These are phyloP conservation scores for Tetrahymena borealis DNA, from an alignment of 73 alveolate genomes.

Conservation along the genomic window DNA sequence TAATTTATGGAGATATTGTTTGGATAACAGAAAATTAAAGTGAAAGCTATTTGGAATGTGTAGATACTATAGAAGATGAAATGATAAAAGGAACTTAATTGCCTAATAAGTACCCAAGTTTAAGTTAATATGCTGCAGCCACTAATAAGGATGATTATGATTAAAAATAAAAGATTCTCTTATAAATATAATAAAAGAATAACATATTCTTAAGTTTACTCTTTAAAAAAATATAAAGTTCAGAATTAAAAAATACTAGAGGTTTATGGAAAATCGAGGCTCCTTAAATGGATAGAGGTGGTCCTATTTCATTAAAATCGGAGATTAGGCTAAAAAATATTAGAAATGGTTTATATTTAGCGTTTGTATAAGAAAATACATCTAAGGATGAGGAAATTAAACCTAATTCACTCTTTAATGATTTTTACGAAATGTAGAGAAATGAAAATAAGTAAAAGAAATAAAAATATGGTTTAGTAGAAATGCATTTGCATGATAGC, in stretches of 20 bases:
- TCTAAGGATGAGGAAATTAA: neutral
- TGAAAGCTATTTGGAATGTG: neutral
- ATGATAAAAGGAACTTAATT: neutral
- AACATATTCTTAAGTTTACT: neutral
- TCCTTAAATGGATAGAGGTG: neutral
- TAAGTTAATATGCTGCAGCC: neutral
- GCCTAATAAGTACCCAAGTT: neutral
- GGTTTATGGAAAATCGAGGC: neutral
- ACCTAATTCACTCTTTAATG: neutral
- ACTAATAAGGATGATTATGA: neutral
- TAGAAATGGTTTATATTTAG: neutral
- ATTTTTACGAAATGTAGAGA: neutral
- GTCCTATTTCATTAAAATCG: neutral
- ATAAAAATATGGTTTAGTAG: neutral
- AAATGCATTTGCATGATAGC: neutral
- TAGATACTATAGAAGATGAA: neutral
- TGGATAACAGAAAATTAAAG: neutral
- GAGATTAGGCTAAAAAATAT: neutral
- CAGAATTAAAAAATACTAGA: neutral
- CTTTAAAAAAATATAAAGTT: neutral
- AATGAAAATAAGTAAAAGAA: neutral
- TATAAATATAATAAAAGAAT: neutral
- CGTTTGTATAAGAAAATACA: neutral
- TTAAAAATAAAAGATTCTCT: neutral
- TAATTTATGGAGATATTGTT: neutral